Percentiles rank a stretch among this genome's conserved stretches.
phyloP scores from a whole-genome alignment of 805 yeast genomes.

The Candida chauliodis region DNA sequence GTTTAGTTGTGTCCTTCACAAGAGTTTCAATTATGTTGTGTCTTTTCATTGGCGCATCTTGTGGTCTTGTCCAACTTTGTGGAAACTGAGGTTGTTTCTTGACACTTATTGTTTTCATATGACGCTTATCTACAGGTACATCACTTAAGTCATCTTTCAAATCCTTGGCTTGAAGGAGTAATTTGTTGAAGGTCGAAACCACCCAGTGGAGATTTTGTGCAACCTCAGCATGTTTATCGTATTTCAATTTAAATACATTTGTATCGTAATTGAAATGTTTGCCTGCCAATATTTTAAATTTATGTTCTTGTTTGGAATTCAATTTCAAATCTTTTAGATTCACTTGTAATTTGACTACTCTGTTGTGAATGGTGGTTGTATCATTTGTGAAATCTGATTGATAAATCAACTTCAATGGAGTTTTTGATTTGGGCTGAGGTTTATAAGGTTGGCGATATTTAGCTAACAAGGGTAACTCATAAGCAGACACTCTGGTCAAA shows the following conservation, averaged over 20 bases:
- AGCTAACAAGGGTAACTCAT: constrained; percentile 82
- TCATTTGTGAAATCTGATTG: constrained; percentile 69
- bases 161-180: constrained; percentile 65
- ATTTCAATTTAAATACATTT: constrained; percentile 61
- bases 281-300: constrained; percentile 75
- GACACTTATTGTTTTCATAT: constrained; percentile 36
- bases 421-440: constrained; percentile 39
- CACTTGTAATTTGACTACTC: constrained; percentile 62
- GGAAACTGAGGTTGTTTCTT: constrained; percentile 56
- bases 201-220: constrained; percentile 81
- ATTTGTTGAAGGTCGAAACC: constrained; percentile 57
- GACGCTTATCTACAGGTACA: constrained; percentile 79
- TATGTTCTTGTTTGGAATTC: constrained; percentile 53
- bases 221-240: constrained; percentile 65
- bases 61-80: constrained; percentile 64
- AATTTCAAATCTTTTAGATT: constrained; percentile 54
- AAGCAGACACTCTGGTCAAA: constrained; percentile 80
- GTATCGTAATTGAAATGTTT: constrained; percentile 64
- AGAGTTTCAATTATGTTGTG: constrained; percentile 30
- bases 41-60: constrained; percentile 59
- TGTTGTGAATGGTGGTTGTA: constrained; percentile 56
- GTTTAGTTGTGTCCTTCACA: constrained; percentile 29
- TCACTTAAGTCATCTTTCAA: constrained; percentile 63
- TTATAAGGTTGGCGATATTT: constrained; percentile 69
- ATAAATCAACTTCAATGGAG: constrained; percentile 66